Evolutionary conservation across 2,329 filamentous ascomycete species (phyloP), one percentile per base, ranked within the genome.

Genomic region (Fusarium mexicanum): DNA sequence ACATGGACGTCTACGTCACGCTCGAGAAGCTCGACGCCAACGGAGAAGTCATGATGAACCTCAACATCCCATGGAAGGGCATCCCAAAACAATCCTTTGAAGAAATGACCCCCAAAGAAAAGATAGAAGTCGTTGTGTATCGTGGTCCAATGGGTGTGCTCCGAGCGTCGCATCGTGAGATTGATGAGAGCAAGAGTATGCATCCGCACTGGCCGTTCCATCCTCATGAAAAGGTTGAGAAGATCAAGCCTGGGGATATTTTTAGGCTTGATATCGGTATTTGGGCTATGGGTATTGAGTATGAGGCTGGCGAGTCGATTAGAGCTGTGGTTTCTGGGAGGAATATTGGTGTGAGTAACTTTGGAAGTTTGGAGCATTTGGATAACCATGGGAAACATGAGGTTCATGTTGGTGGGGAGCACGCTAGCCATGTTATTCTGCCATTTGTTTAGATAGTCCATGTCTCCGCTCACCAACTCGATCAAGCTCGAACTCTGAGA

Each of bases 231-330:
- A 69, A 43, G 3, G 37, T 54, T 1, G 48, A 69, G 2, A 69
- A 69, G 64, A 17, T 69, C 2, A 44, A 20, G 0, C 18, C 66
- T 14, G 64, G 64, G 0, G 41, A 69, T 20, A 3, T 63, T 9
- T 40, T 69, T 0, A 63, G 64, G 12, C 16, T 69, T 1, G 66
- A 69, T 6, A 69, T 69, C 2, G 66, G 66, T 3, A 69, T 69
- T 5, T 69, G 66, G 66, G 66, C 66, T 0, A 69, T 69, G 64
- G 66, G 66, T 5, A 69, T 69, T 6, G 66, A 69, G 26, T 69
- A 69, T 29, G 64, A 69, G 6, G 48, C 57, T 10, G 66, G 66
- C 0, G 66, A 69, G 37, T 69, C 64, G 0, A 35, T 69, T 5
- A 26, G 66, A 3, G 64, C 48, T 11, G 55, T 69, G 17, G 31